Percentiles rank a stretch among this genome's conserved stretches.
Evolutionary conservation across 306 rosid species (phyloP).

Genomic region (Herpetospermum pedunculosum): DNA sequence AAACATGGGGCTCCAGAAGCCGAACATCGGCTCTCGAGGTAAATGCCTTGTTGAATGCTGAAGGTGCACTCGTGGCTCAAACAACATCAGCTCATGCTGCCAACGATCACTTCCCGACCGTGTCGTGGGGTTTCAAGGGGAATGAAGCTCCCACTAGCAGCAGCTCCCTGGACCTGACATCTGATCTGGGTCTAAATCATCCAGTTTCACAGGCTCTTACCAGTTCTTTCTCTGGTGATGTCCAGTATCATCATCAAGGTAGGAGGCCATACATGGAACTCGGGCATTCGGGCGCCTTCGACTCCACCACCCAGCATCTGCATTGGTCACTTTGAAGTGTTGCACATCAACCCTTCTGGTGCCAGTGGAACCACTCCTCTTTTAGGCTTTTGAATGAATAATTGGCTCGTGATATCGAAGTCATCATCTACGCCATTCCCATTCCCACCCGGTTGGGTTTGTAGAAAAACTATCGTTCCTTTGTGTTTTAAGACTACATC

Average conservation of each 20-base stretch:
- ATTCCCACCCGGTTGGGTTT: neutral
- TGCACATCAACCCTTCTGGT: constrained; percentile 11
- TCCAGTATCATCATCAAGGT: constrained; percentile 36
- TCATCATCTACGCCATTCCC: neutral
- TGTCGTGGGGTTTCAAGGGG: constrained; percentile 56
- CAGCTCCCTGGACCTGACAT: constrained; percentile 29
- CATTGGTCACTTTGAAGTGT: constrained; percentile 61
- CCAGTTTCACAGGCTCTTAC: constrained; percentile 47
- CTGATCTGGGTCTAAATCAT: constrained; percentile 60
- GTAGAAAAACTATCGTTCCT: neutral
- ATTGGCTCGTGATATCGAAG: neutral
- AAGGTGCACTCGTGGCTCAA: constrained; percentile 43
- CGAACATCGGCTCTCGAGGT: constrained; percentile 41
- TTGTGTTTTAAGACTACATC: neutral
- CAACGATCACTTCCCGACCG: constrained; percentile 35
- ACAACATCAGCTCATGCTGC: constrained; percentile 34
- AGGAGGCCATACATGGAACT: constrained; percentile 69
- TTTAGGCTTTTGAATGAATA: neutral
- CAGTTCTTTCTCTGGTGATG: constrained; percentile 35
- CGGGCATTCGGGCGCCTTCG: constrained; percentile 38
- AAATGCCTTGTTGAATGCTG: constrained; percentile 40
- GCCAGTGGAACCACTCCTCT: neutral
- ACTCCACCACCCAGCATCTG: constrained; percentile 33
- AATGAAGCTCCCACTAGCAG: constrained; percentile 34
- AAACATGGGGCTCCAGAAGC: constrained; percentile 72